A percentile compares a stretch with the other conserved stretches of the same genome.
These are phyloP conservation scores for Termitomyces sp. DNA, from an alignment of 768 basidiomycete genomes.

Conservation along the genomic window DNA sequence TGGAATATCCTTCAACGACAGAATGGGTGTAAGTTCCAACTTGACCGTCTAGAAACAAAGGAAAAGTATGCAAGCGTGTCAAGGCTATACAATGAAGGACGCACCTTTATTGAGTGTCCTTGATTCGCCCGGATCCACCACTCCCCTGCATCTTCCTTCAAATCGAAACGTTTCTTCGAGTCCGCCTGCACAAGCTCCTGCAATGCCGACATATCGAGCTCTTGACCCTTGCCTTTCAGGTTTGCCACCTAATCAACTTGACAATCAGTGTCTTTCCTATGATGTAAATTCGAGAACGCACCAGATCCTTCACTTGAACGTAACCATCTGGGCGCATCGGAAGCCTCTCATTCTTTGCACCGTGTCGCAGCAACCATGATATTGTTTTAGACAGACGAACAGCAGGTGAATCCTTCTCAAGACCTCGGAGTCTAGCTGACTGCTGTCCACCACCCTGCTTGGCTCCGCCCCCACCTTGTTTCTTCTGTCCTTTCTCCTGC, in stretches of 20 bases:
- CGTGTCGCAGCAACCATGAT: slow-evolving; percentile 90
- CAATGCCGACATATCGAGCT: slow-evolving; percentile 46
- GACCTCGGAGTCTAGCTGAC: slow-evolving; percentile 48
- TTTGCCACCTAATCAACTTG: slow-evolving; percentile 52
- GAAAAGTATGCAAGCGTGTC: background rate
- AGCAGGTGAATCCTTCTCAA: slow-evolving; percentile 57
- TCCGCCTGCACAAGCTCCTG: slow-evolving; percentile 64
- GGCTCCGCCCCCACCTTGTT: slow-evolving; percentile 3
- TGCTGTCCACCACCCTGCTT: slow-evolving; percentile 2
- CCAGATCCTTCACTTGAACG: slow-evolving; percentile 76
- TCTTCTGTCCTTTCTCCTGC: slow-evolving; percentile 8
- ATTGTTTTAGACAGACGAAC: slow-evolving; percentile 79
- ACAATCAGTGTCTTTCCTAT: too few relatives aligned
- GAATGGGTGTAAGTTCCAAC: slow-evolving; percentile 58
- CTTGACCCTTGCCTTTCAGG: slow-evolving; percentile 52
- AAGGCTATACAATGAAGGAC: slow-evolving; percentile 5
- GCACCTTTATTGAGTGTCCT: slow-evolving; percentile 79
- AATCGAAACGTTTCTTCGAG: slow-evolving; percentile 59
- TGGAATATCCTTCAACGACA: slow-evolving; percentile 57
- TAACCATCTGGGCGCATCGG: slow-evolving; percentile 82
- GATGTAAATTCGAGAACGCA: slow-evolving; percentile 28
- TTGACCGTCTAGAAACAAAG: slow-evolving; percentile 49
- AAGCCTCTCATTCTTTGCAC: slow-evolving; percentile 70
- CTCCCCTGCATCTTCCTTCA: slow-evolving; percentile 47
- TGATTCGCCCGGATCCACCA: slow-evolving; percentile 93